Evolutionary conservation across 768 basidiomycete species (phyloP).

Genomic region (Rhizopogon vulgaris): DNA sequence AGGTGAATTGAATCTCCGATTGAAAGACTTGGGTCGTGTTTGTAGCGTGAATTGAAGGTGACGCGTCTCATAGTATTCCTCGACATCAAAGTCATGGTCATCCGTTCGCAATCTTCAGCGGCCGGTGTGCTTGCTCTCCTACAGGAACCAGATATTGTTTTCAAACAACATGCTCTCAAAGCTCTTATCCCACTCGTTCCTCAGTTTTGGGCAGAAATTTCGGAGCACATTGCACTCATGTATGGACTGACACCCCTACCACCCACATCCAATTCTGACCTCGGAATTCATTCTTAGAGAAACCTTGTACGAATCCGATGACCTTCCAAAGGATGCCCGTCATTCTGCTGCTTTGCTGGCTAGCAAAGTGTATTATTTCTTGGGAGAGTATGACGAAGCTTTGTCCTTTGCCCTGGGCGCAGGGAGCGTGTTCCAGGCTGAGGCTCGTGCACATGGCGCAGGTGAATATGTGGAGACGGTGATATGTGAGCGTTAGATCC

Average conservation of each 20-base stretch:
- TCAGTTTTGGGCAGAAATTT: slow-evolving; percentile 98
- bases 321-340: slow-evolving; percentile 67
- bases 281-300: slow-evolving; percentile 51
- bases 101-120: slow-evolving; percentile 70
- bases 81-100: slow-evolving; percentile 44
- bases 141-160: slow-evolving; percentile 77
- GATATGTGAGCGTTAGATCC: slow-evolving; percentile 59
- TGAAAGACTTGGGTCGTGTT: slow-evolving; percentile 15
- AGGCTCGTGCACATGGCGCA: slow-evolving; percentile 53
- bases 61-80: slow-evolving; percentile 29
- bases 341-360: slow-evolving; percentile 85
- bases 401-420: slow-evolving; percentile 92
- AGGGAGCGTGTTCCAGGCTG: slow-evolving; percentile 76
- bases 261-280: slow-evolving; percentile 7
- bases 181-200: slow-evolving; percentile 79
- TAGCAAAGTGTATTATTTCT: slow-evolving; percentile 98
- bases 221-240: slow-evolving; percentile 89
- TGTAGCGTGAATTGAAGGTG: slow-evolving; percentile 36
- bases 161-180: slow-evolving; percentile 89
- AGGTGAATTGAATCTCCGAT: slow-evolving; percentile 20
- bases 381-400: slow-evolving; percentile 93
- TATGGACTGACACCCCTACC: slow-evolving; percentile 33
- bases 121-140: slow-evolving; percentile 90
- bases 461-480: slow-evolving; percentile 94
- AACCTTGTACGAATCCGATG: slow-evolving; percentile 78